phyloP scores from a whole-genome alignment of 2,329 filamentous ascomycete species.

The Harringtonia aguacate region DNA sequence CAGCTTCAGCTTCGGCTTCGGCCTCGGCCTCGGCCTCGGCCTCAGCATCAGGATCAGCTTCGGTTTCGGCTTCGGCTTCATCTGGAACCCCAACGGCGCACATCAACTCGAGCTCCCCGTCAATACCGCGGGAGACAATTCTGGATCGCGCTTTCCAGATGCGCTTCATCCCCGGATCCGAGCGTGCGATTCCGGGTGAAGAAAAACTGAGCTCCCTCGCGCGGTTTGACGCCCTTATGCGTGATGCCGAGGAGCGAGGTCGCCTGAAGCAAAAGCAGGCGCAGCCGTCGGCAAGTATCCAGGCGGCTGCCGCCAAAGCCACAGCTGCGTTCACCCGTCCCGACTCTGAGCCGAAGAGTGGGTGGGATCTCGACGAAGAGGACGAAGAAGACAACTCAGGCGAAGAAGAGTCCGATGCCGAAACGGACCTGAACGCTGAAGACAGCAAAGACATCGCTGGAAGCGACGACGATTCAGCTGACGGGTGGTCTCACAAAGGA shows the following conservation, averaged over 20 bases:
- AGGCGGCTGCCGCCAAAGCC: not conserved
- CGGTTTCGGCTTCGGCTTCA: too few relatives aligned
- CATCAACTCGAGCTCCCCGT: conserved; percentile 37
- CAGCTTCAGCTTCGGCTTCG: conserved; percentile 19
- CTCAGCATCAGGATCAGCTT: too few relatives aligned
- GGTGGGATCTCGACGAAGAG: conserved; percentile 40
- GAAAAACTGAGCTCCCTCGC: conserved; percentile 55
- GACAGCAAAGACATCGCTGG: conserved; percentile 6
- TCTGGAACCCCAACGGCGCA: not conserved
- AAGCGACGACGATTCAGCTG: conserved; percentile 9
- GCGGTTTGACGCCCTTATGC: conserved; percentile 56
- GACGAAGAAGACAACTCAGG: conserved; percentile 31
- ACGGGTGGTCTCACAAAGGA: not conserved
- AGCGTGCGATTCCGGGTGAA: conserved; percentile 41
- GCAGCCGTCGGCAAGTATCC: conserved; percentile 12
- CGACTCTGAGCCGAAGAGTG: conserved; percentile 31
- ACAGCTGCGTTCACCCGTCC: conserved; percentile 10
- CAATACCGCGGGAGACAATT: conserved; percentile 50
- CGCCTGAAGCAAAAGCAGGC: conserved; percentile 16
- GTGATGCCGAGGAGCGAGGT: conserved; percentile 41
- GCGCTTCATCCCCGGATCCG: conserved; percentile 50
- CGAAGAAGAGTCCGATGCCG: conserved; percentile 29
- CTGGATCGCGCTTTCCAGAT: conserved; percentile 57
- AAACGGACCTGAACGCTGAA: conserved; percentile 16
- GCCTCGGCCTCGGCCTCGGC: conserved; percentile 23